Evolutionary conservation across 345 rosid species (phyloP), one percentile per base, ranked within the genome.

Genomic region (Conringia planisiliqua): DNA sequence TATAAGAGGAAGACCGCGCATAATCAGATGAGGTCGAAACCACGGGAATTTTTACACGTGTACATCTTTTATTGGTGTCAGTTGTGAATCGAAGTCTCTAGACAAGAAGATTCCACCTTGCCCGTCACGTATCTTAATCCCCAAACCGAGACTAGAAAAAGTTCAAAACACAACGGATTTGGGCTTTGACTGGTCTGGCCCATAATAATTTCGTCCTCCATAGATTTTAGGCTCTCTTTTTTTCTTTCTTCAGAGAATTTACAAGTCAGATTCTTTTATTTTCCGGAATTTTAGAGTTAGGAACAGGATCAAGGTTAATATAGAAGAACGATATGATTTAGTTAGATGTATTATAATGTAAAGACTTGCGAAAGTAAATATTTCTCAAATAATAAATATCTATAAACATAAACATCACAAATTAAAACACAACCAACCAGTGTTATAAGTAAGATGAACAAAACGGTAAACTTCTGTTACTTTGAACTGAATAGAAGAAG

Each of bases 51-150:
- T 1, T 2, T 18, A 72, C 26, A 48, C 73, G 62, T 67, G 78
- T 74, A 3, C 0, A 3, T 0, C 0, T 3, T 13, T 74, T 0
- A 38, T 38, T 66, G 59, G 62, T 55, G 42, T 1, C 1, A 32
- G 0, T 29, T 10, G 20, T 7, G 52, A 14, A 43, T 52, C 35
- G 74, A 68, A 61, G 55, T 67, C 32, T 68, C 74, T 60, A 59
- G 64, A 68, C 12, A 43, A 39, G 26, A 59, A 27, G 2, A 47
- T 74, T 47, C 9, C 30, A 51, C 42, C 61, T 60, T 67, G 56
- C 56, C 16, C 52, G 36, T 60, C 79, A 59, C 62, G 55, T 68
- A 51, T 29, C 62, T 67, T 67, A 68, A 52, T 3, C 75, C 38
- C 12, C 51, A 60, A 61, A 3, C 61, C 50, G 50, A 50, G 55